Base-by-base conservation (phyloP, 306 rosid genomes). In the Quercus gilva region DNA sequence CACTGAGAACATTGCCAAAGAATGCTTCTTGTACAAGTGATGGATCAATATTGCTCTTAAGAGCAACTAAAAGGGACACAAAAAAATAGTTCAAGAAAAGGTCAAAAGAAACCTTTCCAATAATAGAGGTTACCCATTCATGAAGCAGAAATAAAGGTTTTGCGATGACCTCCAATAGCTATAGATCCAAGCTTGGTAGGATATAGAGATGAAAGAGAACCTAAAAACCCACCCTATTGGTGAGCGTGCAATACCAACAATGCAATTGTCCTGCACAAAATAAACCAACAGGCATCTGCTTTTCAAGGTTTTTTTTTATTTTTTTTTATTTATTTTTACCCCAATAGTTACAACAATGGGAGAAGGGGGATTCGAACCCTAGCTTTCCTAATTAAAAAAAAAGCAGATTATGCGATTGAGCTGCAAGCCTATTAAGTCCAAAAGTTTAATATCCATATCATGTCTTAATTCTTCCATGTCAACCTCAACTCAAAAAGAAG, bases 1-100 rank as follows among this genome's bases (percentile, higher is more conserved):
- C 99, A 82, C 96, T 91, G 71, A 96, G 93, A 79, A 96, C 97
- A 80, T 96, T 96, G 82, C 99, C 98, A 41, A 96, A 96, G 87
- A 82, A 65, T 63, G 91, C 98, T 89, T 96, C 99, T 88, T 96
- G 79, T 2, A 96, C 99, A 76, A 87, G 90, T 74, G 96, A 82
- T 31, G 98, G 90, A 89, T 93, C 97, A 82, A 93, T 85, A 56
- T 91, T n/a, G 98, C 98, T 76, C 97, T 93, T 93, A 73, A 96
- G 97, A 70, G 99, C 94, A 87, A 93, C 99, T 96, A 76, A 80
- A 87, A 29, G 76, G 74, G 51, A 26, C 71, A 15, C 1, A 8
- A 61, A 76, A 71, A 59, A 64, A 14, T 41, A 1, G 5, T 75
- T 28, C 37, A 57, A 23, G 63, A 37, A 31, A 18, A 41, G 33